These are phyloP conservation scores for Bondarzewia mesenterica DNA, from an alignment of 1,284 basidiomycete species.

Conservation along the genomic window DNA sequence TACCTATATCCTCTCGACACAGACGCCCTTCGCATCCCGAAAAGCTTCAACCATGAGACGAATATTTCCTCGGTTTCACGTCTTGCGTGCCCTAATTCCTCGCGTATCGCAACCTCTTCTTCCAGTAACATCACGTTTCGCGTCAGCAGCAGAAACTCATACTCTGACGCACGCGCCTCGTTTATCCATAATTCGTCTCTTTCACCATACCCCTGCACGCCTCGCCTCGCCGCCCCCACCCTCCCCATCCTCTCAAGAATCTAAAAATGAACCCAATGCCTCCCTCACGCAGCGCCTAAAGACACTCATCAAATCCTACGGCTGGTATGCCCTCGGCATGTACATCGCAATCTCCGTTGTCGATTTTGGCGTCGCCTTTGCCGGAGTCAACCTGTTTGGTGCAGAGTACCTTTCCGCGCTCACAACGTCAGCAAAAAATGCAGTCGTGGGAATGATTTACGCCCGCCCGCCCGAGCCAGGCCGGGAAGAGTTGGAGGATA, in stretches of 20 bases:
- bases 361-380: conserved; percentile 82
- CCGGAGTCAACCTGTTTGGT: conserved; percentile 80
- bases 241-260: conserved; percentile 12
- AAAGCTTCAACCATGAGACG: too few species aligned
- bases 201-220: conserved; percentile 41
- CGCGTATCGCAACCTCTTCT: conserved; percentile 30
- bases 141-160: conserved; percentile 10
- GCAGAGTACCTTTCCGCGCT: conserved; percentile 81
- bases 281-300: conserved; percentile 71
- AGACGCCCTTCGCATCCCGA: too few species aligned
- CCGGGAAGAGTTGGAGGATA: conserved; percentile 43
- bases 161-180: conserved; percentile 14
- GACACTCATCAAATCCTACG: conserved; percentile 84
- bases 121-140: conserved; percentile 25
- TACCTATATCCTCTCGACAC: too few species aligned
- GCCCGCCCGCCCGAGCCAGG: conserved; percentile 53
- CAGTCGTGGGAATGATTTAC: conserved; percentile 35
- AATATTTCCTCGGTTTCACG: conserved; percentile 21
- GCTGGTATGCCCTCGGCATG: conserved; percentile 87
- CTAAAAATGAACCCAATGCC: conserved; percentile 17
- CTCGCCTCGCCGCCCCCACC: conserved; percentile 24
- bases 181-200: conserved; percentile 34
- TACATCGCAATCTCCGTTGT: conserved; percentile 61
- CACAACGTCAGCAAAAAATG: conserved; percentile 51
- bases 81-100: conserved; percentile 24